A percentile compares a stretch with the other conserved stretches of the same genome.
phyloP scores from a whole-genome alignment of 345 rosid genomes.

The Bretschneidera sinensis region DNA sequence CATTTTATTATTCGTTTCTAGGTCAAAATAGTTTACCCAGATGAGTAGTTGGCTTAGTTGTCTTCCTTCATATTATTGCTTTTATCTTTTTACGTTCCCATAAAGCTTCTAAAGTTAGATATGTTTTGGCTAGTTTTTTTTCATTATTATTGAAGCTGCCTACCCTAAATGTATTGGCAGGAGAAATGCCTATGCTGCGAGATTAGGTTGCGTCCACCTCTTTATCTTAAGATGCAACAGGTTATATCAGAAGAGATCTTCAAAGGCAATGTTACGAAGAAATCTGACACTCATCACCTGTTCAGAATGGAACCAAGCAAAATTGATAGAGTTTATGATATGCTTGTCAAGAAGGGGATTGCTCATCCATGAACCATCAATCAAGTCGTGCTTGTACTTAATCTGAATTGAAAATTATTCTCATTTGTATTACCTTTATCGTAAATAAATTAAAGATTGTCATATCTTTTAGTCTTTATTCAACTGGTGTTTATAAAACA shows the following conservation, averaged over 20 bases:
- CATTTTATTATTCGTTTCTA: too few species aligned
- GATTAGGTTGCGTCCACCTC: conserved; percentile 63
- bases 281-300: conserved; percentile 66
- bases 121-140: too few species aligned
- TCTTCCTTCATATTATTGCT: too few species aligned
- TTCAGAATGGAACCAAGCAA: conserved; percentile 80
- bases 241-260: conserved; percentile 71
- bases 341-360: conserved; percentile 92
- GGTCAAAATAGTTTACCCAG: too few species aligned
- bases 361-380: conserved; percentile 41
- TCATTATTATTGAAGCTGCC: conserved; percentile 4
- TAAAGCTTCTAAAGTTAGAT: too few species aligned
- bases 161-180: conserved; percentile 36
- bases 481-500: too few species aligned
- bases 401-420: too few species aligned
- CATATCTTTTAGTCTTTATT: too few species aligned
- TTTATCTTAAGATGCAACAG: conserved; percentile 85
- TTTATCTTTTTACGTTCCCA: too few species aligned
- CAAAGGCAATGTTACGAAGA: conserved; percentile 64
- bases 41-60: too few species aligned
- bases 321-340: conserved; percentile 81
- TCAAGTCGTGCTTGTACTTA: not conserved
- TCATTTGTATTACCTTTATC: too few species aligned
- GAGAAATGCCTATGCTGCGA: conserved; percentile 84
- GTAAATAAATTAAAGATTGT: too few species aligned